phyloP scores from a whole-genome alignment of 495 filamentous ascomycete genomes.

The Xylaria nigripes region DNA sequence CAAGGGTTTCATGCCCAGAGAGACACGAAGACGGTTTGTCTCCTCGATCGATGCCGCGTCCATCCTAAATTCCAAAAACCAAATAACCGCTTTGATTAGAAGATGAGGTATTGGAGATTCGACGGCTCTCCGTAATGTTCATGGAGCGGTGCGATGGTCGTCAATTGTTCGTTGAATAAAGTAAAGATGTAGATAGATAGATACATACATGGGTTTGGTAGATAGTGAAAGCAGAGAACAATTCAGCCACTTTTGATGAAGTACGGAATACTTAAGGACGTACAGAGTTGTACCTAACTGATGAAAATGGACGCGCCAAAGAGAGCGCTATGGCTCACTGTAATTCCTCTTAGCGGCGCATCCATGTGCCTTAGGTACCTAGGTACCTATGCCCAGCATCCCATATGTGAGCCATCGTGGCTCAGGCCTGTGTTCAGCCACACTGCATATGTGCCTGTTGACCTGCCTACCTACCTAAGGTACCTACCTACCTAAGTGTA shows the following conservation, averaged over 20 bases:
- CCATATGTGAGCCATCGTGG: too few relatives aligned
- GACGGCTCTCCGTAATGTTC: background rate
- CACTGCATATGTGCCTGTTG: too few relatives aligned
- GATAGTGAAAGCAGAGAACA: background rate
- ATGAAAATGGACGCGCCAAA: too few relatives aligned
- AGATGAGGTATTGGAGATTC: background rate
- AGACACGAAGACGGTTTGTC: slow-evolving; percentile 84
- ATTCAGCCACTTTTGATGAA: background rate
- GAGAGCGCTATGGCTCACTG: too few relatives aligned
- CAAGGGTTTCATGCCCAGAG: slow-evolving; percentile 83
- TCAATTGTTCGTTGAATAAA: background rate
- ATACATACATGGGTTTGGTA: background rate
- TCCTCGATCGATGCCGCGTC: slow-evolving; percentile 84
- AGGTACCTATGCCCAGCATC: too few relatives aligned
- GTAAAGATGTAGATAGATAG: background rate
- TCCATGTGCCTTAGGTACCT: too few relatives aligned
- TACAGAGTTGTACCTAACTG: too few relatives aligned
- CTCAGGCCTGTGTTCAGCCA: too few relatives aligned
- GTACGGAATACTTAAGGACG: background rate
- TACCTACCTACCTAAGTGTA: too few relatives aligned
- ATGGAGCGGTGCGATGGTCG: background rate
- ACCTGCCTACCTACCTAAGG: too few relatives aligned
- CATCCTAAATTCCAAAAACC: slow-evolving; percentile 41
- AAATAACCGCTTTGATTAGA: background rate
- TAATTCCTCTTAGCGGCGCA: too few relatives aligned